These are phyloP conservation scores for Boletellus sp. DNA, from an alignment of 1,284 basidiomycete species.

Conservation along the genomic window DNA sequence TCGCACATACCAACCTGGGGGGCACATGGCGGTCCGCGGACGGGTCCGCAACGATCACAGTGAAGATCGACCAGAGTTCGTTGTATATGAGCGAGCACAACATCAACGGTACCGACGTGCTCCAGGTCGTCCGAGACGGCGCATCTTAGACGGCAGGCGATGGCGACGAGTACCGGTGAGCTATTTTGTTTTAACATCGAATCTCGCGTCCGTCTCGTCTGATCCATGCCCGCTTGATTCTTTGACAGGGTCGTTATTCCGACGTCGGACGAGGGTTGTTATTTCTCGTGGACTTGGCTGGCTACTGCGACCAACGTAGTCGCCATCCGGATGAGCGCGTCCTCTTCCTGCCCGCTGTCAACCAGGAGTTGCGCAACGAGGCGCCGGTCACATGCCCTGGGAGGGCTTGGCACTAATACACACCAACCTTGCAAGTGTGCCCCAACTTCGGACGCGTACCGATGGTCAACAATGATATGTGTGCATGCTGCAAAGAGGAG, in stretches of 20 bases:
- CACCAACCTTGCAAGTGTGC: no score
- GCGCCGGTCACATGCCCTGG: neutral
- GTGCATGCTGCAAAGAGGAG: no score
- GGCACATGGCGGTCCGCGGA: conserved; percentile 21
- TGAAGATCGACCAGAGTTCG: conserved; percentile 24
- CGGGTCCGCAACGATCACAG: conserved; percentile 4
- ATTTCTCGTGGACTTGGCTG: no score
- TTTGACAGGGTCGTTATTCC: conserved; percentile 13
- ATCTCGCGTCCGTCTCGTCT: neutral
- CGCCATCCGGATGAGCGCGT: no score
- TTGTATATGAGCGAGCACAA: conserved; percentile 21
- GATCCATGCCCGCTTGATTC: neutral
- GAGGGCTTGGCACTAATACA: no score
- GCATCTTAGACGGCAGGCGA: conserved; percentile 19
- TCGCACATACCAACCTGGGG: conserved; percentile 12
- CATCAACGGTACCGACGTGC: conserved; percentile 21
- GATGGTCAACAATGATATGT: no score
- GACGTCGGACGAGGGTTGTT: conserved; percentile 1
- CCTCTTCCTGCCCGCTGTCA: no score
- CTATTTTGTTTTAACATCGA: neutral
- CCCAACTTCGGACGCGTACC: no score
- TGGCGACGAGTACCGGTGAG: conserved; percentile 18
- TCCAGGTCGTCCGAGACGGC: conserved; percentile 18
- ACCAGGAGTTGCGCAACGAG: conserved; percentile 10
- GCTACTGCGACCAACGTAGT: no score